phyloP scores from a whole-genome alignment of 108 stramenopile species.

The Hondaea fermentalgiana region DNA sequence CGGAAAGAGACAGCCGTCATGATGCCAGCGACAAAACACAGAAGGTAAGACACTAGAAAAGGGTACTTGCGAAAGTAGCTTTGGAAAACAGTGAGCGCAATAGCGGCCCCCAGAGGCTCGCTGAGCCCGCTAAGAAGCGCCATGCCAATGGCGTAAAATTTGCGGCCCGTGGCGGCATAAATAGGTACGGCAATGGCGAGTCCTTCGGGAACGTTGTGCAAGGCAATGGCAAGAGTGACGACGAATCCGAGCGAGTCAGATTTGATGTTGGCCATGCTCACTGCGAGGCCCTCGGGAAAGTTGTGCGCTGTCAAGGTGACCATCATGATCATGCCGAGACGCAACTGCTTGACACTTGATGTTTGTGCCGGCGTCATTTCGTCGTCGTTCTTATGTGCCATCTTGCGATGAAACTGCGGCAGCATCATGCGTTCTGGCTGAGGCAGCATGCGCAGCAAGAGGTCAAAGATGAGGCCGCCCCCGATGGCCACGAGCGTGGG shows the following conservation, averaged over 20 bases:
- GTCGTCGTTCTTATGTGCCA: neutral
- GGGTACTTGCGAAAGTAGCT: constrained; percentile 41
- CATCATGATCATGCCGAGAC: constrained; percentile 19
- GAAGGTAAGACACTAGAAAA: constrained; percentile 63
- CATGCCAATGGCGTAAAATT: constrained; percentile 68
- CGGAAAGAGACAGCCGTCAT: constrained; percentile 71
- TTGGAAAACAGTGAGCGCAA: constrained; percentile 62
- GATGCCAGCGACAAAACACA: constrained; percentile 67
- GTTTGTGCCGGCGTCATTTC: neutral
- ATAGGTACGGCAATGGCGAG: constrained; percentile 75
- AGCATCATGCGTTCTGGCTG: neutral
- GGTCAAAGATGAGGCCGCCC: neutral
- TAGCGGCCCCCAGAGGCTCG: constrained; percentile 62
- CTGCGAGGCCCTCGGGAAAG: constrained; percentile 26
- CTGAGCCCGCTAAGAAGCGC: constrained; percentile 61
- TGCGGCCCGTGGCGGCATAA: constrained; percentile 71
- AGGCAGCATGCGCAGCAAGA: neutral
- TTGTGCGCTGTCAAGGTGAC: constrained; percentile 17
- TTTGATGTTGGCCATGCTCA: neutral
- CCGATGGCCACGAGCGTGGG: neutral
- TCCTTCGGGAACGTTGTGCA: constrained; percentile 85
- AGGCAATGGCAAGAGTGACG: constrained; percentile 69
- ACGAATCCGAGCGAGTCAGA: constrained; percentile 42
- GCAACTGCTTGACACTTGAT: neutral
- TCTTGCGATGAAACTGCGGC: neutral